Evolutionary conservation across 75 land plant genomes (phyloP), one percentile per base, ranked within the genome.

Genomic region (Picea glauca): DNA sequence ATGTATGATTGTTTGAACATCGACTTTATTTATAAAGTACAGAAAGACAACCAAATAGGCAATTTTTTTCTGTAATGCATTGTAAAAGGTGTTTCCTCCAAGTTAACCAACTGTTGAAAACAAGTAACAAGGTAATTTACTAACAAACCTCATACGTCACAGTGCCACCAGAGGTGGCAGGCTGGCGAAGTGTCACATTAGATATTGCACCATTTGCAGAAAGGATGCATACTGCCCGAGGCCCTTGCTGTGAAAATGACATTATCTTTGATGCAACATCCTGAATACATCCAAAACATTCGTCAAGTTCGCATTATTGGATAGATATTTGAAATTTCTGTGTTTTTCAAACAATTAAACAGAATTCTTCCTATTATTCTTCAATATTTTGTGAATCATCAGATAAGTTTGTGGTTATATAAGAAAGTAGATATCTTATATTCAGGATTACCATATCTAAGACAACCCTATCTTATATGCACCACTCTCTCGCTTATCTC

Each of bases 201-300:
- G 91, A 89, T 31, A 88, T 83, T 43, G 91, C 87, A 72, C 91
- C 91, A 80, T 88, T 89, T 31, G 91, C 91, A 56, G 91, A 89
- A 17, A 89, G 81, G 26, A 89, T 83, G 74, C 91, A 89, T 31
- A 88, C 63, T 3, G 90, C 91, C 21, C 91, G 87, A 23, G 91
- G 87, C 0, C 91, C 88, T 75, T 84, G 89, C 73, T 89, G 91
- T 43, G 91, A 79, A 80, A 89, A 89, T 20, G 83, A 73, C 85
- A 89, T 82, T 18, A 89, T 82, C 60, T 80, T 89, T 60, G 87
- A 70, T 26, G 87, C 83, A 14, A 89, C 90, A 78, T 89, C 91
- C 91, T 89, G 81, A 40, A 80, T 35, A 13, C 76, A 78, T 65
- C 2, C 30, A 65, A 56, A 81, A n/a, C 33, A 58, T 57, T 58